Conservation (phyloP, 2,329 filamentous ascomycete species). For the Magnaporthiopsis incrustans region DNA sequence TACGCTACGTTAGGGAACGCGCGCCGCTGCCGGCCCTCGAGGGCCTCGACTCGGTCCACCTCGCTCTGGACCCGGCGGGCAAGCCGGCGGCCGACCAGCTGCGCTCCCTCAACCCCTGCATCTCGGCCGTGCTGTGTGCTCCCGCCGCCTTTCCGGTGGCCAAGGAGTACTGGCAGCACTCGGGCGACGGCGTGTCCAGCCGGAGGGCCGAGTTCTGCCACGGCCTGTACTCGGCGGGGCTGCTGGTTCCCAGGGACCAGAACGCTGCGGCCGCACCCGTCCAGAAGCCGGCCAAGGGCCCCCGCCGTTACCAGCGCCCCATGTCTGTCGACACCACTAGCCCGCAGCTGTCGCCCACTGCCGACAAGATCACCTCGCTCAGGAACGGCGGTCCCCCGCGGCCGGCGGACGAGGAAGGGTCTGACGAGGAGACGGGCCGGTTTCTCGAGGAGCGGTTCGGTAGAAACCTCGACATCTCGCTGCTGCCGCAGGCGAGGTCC, state of each 20-base stretch:
- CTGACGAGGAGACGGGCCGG: constrained; percentile 56
- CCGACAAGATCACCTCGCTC: constrained; percentile 4
- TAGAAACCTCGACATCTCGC: constrained; percentile 73
- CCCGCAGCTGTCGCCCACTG: constrained; percentile 10
- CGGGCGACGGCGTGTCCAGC: constrained; percentile 86
- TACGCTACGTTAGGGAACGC: constrained; percentile 60
- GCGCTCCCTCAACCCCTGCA: constrained; percentile 46
- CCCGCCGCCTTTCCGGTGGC: constrained; percentile 59
- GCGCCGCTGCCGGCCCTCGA: constrained; percentile 41
- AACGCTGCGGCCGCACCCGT: neutral
- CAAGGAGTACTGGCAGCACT: constrained; percentile 98
- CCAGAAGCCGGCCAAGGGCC: constrained; percentile 54
- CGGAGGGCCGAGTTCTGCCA: constrained; percentile 86
- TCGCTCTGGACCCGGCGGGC: constrained; percentile 52
- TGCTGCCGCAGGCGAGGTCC: constrained; percentile 73
- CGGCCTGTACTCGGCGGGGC: constrained; percentile 60
- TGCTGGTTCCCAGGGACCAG: constrained; percentile 30
- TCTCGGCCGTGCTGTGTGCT: constrained; percentile 67
- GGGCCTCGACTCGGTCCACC: constrained; percentile 50
- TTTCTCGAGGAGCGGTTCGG: constrained; percentile 95
- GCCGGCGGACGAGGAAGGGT: constrained; percentile 1
- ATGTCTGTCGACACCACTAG: constrained; percentile 29
- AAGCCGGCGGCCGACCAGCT: constrained; percentile 39
- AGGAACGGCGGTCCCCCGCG: no score
- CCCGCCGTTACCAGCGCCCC: constrained; percentile 66